Conservation (phyloP, 176 grass and related monocot species). For the Rhynchospora breviuscula region DNA sequence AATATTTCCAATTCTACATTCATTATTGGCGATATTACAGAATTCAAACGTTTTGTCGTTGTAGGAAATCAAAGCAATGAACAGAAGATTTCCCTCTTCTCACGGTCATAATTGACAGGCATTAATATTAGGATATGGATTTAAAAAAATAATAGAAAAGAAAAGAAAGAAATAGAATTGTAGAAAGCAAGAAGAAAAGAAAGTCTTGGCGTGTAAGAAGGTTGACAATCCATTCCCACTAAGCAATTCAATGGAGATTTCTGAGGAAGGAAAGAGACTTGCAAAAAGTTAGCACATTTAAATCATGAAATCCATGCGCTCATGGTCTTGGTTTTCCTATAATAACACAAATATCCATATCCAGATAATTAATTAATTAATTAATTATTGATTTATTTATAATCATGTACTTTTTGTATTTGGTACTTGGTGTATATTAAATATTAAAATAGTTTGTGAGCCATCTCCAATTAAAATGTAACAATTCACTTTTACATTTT, state of each 20-base stretch:
- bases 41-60: background rate
- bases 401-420: background rate
- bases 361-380: background rate
- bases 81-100: background rate
- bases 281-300: background rate
- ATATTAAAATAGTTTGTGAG: background rate
- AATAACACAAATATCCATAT: background rate
- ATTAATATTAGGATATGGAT: background rate
- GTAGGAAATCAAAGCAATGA: background rate
- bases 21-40: background rate
- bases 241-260: constrained; percentile 18
- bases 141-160: background rate
- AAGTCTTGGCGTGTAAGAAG: constrained; percentile 24
- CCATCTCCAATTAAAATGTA: background rate
- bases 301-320: constrained; percentile 5
- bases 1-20: background rate
- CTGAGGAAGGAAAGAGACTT: background rate
- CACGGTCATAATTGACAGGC: background rate
- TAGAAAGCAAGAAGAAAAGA: background rate
- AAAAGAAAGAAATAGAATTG: no score
- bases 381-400: background rate
- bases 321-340: background rate
- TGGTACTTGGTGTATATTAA: background rate
- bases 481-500: background rate
- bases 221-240: background rate